Conservation (phyloP, 192 early-diverging fungal genomes). For the Coemansia sp. region DNA sequence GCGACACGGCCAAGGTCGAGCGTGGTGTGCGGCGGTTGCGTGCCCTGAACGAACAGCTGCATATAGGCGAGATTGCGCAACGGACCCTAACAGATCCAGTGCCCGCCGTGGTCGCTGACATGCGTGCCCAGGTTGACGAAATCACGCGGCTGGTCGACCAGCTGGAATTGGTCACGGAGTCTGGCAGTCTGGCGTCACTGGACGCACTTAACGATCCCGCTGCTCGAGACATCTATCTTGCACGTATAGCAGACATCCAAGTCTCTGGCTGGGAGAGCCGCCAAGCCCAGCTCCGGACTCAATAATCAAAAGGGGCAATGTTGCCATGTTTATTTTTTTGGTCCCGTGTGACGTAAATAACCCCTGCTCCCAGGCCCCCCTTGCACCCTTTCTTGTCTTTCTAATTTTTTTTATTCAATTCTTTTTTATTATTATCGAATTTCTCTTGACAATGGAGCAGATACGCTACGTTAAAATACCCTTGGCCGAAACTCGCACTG, state of each 20-base stretch:
- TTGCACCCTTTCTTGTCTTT: not conserved
- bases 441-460: conserved; percentile 43
- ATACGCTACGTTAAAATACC: conserved; percentile 57
- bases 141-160: conserved; percentile 33
- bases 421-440: conserved; percentile 3
- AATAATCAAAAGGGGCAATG: conserved; percentile 7
- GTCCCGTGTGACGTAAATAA: conserved; percentile 1
- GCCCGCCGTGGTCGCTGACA: conserved; percentile 11
- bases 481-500: conserved; percentile 37
- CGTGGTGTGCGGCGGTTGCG: conserved; percentile 33
- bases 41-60: conserved; percentile 47
- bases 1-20: conserved; percentile 40
- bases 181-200: conserved; percentile 18
- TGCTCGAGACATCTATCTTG: conserved; percentile 51
- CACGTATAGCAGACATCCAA: conserved; percentile 46
- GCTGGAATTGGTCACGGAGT: conserved; percentile 28
- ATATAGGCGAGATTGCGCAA: conserved; percentile 32
- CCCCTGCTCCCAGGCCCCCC: not conserved
- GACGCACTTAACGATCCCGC: conserved; percentile 41
- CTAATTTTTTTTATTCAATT: conserved; percentile 7
- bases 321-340: not conserved
- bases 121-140: conserved; percentile 29
- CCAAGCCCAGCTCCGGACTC: conserved; percentile 28
- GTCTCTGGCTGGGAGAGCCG: conserved; percentile 27
- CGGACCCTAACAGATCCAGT: conserved; percentile 16